Percentiles rank a stretch among this genome's conserved stretches.
phyloP scores from a whole-genome alignment of 169 alveolate species.

The Plasmodium sp. region DNA sequence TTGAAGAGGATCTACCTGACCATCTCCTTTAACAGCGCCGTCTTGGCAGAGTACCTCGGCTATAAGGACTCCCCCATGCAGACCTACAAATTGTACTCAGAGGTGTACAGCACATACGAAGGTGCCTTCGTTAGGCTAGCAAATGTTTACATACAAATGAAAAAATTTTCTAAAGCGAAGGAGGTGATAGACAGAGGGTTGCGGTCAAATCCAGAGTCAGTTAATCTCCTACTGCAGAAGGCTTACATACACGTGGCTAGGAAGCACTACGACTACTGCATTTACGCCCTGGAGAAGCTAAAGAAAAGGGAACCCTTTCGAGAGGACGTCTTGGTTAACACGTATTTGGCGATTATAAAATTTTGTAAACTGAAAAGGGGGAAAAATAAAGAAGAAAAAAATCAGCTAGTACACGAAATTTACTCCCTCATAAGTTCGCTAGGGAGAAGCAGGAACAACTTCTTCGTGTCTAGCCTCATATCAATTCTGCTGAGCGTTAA shows the following conservation, averaged over 20 bases:
- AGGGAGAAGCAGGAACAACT: conserved; percentile 23
- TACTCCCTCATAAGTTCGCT: conserved; percentile 14
- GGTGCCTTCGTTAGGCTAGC: conserved; percentile 50
- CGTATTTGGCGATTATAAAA: conserved; percentile 49
- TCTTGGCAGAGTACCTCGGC: conserved; percentile 31
- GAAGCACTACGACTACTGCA: conserved; percentile 66
- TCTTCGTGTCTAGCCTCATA: conserved; percentile 29
- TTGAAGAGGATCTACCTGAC: conserved; percentile 43
- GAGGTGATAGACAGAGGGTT: conserved; percentile 44
- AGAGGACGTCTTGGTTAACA: conserved; percentile 8
- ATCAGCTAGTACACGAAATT: conserved; percentile 15
- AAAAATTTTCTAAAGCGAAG: conserved; percentile 39
- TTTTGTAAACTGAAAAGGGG: conserved; percentile 20
- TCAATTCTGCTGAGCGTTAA: conserved; percentile 33
- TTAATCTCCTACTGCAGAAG: conserved; percentile 30
- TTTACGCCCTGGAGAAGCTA: conserved; percentile 22
- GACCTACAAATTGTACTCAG: conserved; percentile 38
- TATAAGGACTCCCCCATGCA: conserved; percentile 13
- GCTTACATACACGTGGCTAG: conserved; percentile 15
- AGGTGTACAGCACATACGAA: conserved; percentile 50
- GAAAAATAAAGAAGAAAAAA: conserved; percentile 37
- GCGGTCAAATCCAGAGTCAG: conserved; percentile 3
- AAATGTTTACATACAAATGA: conserved; percentile 32
- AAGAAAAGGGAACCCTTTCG: conserved; percentile 1
- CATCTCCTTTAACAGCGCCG: conserved; percentile 23